Conservation (phyloP, 176 grass and related monocot genomes). For the Bothriochloa decipiens region DNA sequence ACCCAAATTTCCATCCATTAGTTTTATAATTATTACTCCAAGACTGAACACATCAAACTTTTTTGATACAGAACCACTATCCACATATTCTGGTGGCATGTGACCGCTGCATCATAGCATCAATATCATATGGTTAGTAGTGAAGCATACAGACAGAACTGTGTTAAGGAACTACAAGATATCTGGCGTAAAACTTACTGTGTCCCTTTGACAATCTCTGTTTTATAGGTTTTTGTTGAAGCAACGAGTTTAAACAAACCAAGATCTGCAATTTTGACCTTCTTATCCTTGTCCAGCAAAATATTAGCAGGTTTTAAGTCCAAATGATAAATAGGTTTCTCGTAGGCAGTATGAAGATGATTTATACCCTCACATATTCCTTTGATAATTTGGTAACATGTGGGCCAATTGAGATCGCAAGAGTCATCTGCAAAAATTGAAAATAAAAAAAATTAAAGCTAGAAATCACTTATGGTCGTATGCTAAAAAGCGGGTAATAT, state of each 20-base stretch:
- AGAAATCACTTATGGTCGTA: too few species aligned
- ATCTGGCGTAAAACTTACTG: neutral
- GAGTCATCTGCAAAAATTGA: neutral
- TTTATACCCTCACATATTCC: neutral
- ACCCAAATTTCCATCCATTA: neutral
- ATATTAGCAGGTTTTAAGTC: neutral
- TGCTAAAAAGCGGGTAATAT: too few species aligned
- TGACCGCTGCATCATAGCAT: too few species aligned
- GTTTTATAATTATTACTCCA: neutral
- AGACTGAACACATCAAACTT: neutral
- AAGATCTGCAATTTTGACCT: neutral
- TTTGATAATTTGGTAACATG: neutral
- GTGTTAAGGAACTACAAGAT: too few species aligned
- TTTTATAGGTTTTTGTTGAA: neutral
- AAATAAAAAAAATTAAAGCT: too few species aligned
- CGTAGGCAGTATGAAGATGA: neutral
- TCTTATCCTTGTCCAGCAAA: neutral
- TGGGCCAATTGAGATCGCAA: neutral
- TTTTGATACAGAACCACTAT: neutral
- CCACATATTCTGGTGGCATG: neutral
- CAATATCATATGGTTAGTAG: too few species aligned
- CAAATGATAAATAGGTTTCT: neutral
- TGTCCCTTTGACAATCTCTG: neutral
- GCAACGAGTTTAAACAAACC: neutral
- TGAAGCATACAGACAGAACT: too few species aligned